A percentile compares a stretch with the other conserved stretches of the same genome.
Conservation (phyloP, 768 basidiomycete genomes). For the Cubamyces sp. region DNA sequence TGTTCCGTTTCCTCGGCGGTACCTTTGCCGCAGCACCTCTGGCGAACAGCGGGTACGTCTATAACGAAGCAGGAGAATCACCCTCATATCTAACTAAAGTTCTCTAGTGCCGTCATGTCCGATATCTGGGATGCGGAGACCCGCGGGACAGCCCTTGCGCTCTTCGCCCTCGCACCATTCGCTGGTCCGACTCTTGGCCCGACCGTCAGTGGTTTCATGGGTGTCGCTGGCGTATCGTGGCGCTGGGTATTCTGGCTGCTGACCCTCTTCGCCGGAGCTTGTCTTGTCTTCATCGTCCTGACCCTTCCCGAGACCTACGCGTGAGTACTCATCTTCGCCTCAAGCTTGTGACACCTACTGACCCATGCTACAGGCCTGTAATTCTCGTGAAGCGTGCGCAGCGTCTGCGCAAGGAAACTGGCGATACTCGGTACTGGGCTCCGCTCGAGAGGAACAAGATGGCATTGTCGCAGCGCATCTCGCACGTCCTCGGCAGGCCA, state of each 20-base stretch:
- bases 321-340: neutral
- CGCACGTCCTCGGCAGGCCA: constrained; percentile 56
- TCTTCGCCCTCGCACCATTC: constrained; percentile 55
- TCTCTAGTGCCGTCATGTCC: constrained; percentile 34
- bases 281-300: constrained; percentile 52
- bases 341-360: neutral
- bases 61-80: too few species aligned
- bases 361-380: constrained; percentile 45
- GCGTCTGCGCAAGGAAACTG: constrained; percentile 53
- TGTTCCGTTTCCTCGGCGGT: constrained; percentile 74
- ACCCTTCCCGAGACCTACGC: constrained; percentile 71
- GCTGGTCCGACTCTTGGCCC: constrained; percentile 57
- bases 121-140: constrained; percentile 63
- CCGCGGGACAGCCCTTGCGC: constrained; percentile 66
- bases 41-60: constrained; percentile 66
- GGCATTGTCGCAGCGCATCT: constrained; percentile 45
- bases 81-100: constrained; percentile 20
- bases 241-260: constrained; percentile 72
- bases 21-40: constrained; percentile 72
- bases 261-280: constrained; percentile 59
- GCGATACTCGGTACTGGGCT: constrained; percentile 56
- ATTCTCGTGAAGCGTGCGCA: constrained; percentile 58
- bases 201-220: constrained; percentile 43
- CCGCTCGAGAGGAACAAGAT: constrained; percentile 50
- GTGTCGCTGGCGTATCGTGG: constrained; percentile 52